phyloP scores from a whole-genome alignment of 768 basidiomycete species.

The Collybiopsis confluens region DNA sequence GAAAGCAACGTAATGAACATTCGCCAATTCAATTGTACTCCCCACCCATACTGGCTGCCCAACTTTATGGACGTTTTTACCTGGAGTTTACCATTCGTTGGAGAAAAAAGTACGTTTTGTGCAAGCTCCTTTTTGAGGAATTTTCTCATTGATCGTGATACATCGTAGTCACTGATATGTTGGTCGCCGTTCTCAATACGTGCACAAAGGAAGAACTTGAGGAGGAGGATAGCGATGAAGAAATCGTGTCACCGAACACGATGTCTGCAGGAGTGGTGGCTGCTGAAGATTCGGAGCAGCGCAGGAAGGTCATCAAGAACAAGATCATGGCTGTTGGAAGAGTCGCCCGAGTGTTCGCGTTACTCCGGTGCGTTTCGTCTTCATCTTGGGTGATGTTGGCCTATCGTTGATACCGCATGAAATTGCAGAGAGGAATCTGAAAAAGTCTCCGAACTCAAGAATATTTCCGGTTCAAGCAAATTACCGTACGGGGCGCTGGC shows the following conservation, averaged over 20 bases:
- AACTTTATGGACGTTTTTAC: slow-evolving; percentile 99
- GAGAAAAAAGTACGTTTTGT: slow-evolving; percentile 80
- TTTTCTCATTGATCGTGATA: not conserved
- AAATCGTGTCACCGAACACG: slow-evolving; percentile 32
- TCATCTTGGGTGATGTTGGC: not conserved
- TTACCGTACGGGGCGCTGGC: slow-evolving; percentile 83
- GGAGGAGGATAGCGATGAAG: slow-evolving; percentile 62
- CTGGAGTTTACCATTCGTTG: slow-evolving; percentile 97
- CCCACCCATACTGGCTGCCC: slow-evolving; percentile 96
- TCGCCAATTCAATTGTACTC: slow-evolving; percentile 94
- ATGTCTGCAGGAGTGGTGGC: slow-evolving; percentile 31
- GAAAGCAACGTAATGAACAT: slow-evolving; percentile 99
- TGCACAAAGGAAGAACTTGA: slow-evolving; percentile 97
- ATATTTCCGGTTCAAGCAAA: slow-evolving; percentile 70
- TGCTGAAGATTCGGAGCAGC: slow-evolving; percentile 56
- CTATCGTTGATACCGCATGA: not conserved
- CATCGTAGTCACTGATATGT: slow-evolving; percentile 91
- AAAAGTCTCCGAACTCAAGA: slow-evolving; percentile 95
- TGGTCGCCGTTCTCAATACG: slow-evolving; percentile 92
- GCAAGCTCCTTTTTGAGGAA: too few species aligned
- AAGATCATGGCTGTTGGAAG: slow-evolving; percentile 98
- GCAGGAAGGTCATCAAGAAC: slow-evolving; percentile 91
- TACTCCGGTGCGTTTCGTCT: slow-evolving; percentile 71
- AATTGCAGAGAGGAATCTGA: slow-evolving; percentile 88
- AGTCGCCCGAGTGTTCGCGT: slow-evolving; percentile 93